phyloP scores from a whole-genome alignment of 2,329 filamentous ascomycete genomes.

The Penicillium vulpinum region DNA sequence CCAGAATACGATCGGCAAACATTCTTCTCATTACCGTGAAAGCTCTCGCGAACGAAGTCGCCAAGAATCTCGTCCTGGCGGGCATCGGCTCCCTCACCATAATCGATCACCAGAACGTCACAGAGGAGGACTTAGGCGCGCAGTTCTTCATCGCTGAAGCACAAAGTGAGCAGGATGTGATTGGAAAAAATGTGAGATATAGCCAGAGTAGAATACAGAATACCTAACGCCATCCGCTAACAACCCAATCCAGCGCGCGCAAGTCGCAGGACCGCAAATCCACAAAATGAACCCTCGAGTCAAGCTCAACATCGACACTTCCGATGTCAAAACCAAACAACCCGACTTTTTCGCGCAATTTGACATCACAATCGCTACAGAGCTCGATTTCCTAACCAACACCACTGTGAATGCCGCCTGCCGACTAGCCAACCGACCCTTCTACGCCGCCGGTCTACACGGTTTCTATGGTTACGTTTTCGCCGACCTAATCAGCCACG shows the following conservation, averaged over 20 bases:
- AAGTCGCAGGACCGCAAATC: constrained; percentile 74
- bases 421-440: constrained; percentile 72
- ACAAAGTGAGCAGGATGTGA: constrained; percentile 39
- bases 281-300: constrained; percentile 90
- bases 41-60: constrained; percentile 87
- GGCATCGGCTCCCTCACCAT: constrained; percentile 90
- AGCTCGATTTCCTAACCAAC: constrained; percentile 73
- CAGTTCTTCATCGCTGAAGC: constrained; percentile 78
- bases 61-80: constrained; percentile 94
- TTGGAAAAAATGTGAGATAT: constrained; percentile 65
- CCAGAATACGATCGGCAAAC: constrained; percentile 82
- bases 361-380: constrained; percentile 86
- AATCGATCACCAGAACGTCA: constrained; percentile 73
- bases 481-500: constrained; percentile 84
- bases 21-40: constrained; percentile 87
- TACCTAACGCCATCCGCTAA: constrained; percentile 6
- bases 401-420: constrained; percentile 83
- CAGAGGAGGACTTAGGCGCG: constrained; percentile 75
- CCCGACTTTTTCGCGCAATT: constrained; percentile 75
- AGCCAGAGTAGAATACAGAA: not conserved
- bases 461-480: constrained; percentile 96
- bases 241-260: constrained; percentile 61
- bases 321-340: constrained; percentile 65
- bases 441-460: constrained; percentile 85
- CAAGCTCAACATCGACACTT: constrained; percentile 67